Conservation (phyloP, 2,329 filamentous ascomycete genomes). For the Beauveria sp. region DNA sequence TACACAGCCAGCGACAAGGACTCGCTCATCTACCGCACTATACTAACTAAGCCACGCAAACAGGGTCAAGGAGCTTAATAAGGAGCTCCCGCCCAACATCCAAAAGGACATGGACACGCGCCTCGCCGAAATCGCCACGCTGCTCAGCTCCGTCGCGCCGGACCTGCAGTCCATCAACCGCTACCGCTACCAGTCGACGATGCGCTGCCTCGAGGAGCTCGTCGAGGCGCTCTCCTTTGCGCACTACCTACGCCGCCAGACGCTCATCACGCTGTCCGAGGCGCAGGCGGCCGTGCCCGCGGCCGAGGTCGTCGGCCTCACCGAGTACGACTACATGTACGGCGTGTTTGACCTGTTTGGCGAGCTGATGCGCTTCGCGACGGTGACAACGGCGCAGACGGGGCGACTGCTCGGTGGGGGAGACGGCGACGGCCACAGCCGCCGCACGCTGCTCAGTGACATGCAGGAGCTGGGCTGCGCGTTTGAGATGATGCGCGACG, state of each 20-base stretch:
- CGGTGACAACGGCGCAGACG: conserved; percentile 74
- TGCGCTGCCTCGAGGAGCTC: conserved; percentile 87
- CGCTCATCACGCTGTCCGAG: conserved; percentile 61
- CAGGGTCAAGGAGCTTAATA: conserved; percentile 57
- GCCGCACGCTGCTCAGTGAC: conserved; percentile 65
- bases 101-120: conserved; percentile 62
- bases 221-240: conserved; percentile 86
- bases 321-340: conserved; percentile 78
- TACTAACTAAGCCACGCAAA: neutral
- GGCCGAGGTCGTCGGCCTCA: conserved; percentile 49
- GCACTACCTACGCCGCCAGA: conserved; percentile 75
- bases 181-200: conserved; percentile 70
- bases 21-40: neutral
- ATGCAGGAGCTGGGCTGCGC: conserved; percentile 69
- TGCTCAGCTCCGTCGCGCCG: conserved; percentile 58
- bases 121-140: conserved; percentile 60
- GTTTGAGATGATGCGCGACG: conserved; percentile 66
- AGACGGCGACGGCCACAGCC: no score
- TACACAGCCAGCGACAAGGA: conserved; percentile 14
- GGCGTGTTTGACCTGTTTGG: conserved; percentile 91
- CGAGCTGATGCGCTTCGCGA: conserved; percentile 94
- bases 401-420: conserved; percentile 40
- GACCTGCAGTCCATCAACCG: conserved; percentile 76
- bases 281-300: conserved; percentile 41
- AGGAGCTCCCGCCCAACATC: conserved; percentile 60